These are phyloP conservation scores for Cyclotella atomus DNA, from an alignment of 108 stramenopile species.

Conservation along the genomic window DNA sequence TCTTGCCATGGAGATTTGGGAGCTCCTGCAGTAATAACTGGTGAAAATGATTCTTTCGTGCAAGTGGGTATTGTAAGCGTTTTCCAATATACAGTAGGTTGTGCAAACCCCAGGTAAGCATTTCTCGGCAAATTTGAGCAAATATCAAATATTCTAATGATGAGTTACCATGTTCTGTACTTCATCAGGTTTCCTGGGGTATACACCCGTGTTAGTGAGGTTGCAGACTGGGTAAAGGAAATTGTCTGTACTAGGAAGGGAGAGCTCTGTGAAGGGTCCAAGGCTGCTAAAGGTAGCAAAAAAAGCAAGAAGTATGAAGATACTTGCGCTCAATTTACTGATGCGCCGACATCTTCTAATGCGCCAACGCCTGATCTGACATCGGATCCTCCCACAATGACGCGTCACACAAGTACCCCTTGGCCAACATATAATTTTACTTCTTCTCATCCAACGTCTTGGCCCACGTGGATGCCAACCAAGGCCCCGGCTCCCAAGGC, in stretches of 20 bases:
- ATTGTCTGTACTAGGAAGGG: background rate
- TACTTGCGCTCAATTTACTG: background rate
- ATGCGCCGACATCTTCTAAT: too few relatives aligned
- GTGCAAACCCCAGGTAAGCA: background rate
- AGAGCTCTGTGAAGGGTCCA: background rate
- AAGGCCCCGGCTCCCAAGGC: too few relatives aligned
- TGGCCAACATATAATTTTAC: too few relatives aligned
- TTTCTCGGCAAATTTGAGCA: background rate
- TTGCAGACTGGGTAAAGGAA: background rate
- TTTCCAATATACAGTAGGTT: background rate
- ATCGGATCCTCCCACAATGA: too few relatives aligned
- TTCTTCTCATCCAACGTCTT: too few relatives aligned
- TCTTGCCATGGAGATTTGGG: background rate
- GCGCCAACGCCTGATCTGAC: too few relatives aligned
- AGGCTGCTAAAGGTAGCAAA: background rate
- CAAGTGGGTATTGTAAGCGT: background rate
- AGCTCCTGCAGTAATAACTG: background rate
- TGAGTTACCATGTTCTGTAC: background rate
- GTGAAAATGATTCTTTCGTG: background rate
- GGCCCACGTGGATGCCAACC: too few relatives aligned
- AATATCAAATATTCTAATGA: background rate
- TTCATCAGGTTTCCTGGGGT: background rate
- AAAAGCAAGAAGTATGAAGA: background rate
- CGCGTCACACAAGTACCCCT: too few relatives aligned
- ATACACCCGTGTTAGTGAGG: background rate